A percentile compares a stretch with the other conserved stretches of the same genome.
These are phyloP conservation scores for Perkinsus marinus DNA, from an alignment of 169 alveolate genomes.

Conservation along the genomic window DNA sequence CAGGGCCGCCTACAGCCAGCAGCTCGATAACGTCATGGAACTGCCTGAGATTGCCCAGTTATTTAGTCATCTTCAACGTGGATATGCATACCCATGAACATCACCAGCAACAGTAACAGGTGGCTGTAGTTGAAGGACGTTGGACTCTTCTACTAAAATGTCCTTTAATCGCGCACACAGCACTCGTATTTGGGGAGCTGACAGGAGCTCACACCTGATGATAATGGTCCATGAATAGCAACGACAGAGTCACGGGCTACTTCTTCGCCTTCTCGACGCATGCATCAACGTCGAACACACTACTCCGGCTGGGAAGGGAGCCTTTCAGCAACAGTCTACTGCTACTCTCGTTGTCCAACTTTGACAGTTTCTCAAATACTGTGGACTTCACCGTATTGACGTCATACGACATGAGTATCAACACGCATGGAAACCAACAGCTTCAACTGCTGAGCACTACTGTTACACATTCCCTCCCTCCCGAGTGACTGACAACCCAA, in stretches of 20 bases:
- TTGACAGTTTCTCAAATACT: not conserved
- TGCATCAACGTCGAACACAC: not conserved
- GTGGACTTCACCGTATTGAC: too few relatives aligned
- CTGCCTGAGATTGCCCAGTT: constrained; percentile 33
- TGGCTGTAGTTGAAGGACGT: constrained; percentile 60
- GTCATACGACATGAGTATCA: too few relatives aligned
- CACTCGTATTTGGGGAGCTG: not conserved
- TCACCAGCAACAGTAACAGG: constrained; percentile 91
- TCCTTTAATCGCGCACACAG: constrained; percentile 56
- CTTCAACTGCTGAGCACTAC: too few relatives aligned
- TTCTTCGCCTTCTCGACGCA: not conserved
- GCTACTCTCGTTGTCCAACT: not conserved
- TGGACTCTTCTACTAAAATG: constrained; percentile 58
- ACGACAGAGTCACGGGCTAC: not conserved
- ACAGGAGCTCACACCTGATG: not conserved
- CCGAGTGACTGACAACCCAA: too few relatives aligned
- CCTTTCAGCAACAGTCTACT: not conserved
- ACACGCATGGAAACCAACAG: too few relatives aligned
- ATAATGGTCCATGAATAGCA: not conserved
- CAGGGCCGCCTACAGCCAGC: constrained; percentile 75
- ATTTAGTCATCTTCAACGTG: not conserved
- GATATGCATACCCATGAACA: constrained; percentile 66
- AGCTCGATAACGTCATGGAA: constrained; percentile 87
- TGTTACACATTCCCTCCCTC: too few relatives aligned
- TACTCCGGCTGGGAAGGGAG: not conserved